phyloP scores from a whole-genome alignment of 768 basidiomycete species.

The Calocybe indica region DNA sequence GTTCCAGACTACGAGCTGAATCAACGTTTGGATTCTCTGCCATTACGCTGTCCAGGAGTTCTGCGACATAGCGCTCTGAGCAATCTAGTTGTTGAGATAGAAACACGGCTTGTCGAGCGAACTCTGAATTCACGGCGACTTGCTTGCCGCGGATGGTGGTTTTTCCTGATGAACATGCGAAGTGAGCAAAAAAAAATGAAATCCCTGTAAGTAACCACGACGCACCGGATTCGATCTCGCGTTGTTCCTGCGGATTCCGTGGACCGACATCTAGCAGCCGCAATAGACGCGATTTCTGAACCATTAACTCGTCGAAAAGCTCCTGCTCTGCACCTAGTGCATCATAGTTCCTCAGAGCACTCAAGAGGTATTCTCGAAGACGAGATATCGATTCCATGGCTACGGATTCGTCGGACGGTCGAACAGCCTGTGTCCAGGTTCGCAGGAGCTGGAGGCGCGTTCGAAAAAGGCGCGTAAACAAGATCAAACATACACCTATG shows the following conservation, averaged over 20 bases:
- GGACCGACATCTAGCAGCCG: slow-evolving; percentile 62
- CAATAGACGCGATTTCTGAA: slow-evolving; percentile 57
- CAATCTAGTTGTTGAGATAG: slow-evolving; percentile 76
- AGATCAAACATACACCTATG: slow-evolving; percentile 7
- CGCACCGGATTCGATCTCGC: slow-evolving; percentile 63
- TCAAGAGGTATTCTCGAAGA: slow-evolving; percentile 47
- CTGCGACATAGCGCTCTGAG: slow-evolving; percentile 77
- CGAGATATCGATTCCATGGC: slow-evolving; percentile 56
- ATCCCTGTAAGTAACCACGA: slow-evolving; percentile 6
- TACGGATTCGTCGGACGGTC: background rate
- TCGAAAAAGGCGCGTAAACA: slow-evolving; percentile 19
- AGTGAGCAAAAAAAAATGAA: background rate
- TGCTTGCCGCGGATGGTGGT: slow-evolving; percentile 55
- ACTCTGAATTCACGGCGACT: slow-evolving; percentile 73
- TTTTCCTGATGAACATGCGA: slow-evolving; percentile 44
- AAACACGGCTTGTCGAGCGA: slow-evolving; percentile 71
- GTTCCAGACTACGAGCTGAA: slow-evolving; percentile 54
- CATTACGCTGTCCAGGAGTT: slow-evolving; percentile 61
- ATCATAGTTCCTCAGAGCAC: slow-evolving; percentile 38
- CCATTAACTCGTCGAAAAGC: slow-evolving; percentile 69
- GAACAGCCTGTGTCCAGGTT: background rate
- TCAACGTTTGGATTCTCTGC: slow-evolving; percentile 58
- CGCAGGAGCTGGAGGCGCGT: slow-evolving; percentile 8
- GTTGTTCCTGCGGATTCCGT: slow-evolving; percentile 57
- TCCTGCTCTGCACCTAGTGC: slow-evolving; percentile 58